Evolutionary conservation across 306 rosid genomes (phyloP), one percentile per base, ranked within the genome.

Genomic region (Quercus aquifolioides): DNA sequence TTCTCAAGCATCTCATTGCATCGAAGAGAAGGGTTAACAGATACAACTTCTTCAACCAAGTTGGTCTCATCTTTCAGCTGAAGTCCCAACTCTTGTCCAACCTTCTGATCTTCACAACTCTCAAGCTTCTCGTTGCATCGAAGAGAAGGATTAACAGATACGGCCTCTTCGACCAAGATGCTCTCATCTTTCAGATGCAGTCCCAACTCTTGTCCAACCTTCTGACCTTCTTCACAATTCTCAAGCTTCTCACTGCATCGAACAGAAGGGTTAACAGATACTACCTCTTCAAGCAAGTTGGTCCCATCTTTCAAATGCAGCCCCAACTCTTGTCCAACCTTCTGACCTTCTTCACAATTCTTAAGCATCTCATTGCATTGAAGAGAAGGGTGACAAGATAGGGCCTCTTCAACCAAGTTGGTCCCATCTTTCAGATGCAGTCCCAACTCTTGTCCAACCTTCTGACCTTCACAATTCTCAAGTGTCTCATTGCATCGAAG

Each of bases 1-100:
- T 63, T 74, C 43, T 69, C 84, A 31, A 41, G 77, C 18, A 58
- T 79, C 69, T 83, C 79, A 64, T 59, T 80, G 73, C 19, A 71
- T 79, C 35, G 73, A 56, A 74, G 67, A 28, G 83, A 52, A 84
- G 58, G 43, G 43, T 1, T n/a, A 68, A 65, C 60, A 63, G 35
- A 63, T 8, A 20, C 17, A 23, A 33, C 67, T 33, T 21, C 67
- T 58, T 21, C 64, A 20, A 7, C 64, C 28, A 58, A 58, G 13
- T 21, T 58, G 25, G 30, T 21, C 14, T 25, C 30, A 58, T 58
- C 64, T 58, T 58, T 58, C 64, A 58, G 28, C 21, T 58, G 13
- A 12, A 23, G 17, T 11, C 67, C 31, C 18, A 1, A 11, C 18
- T 59, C 31, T 21, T 11, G 67, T 23, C 67, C 67, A 23, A 11